Percentiles rank a stretch among this genome's conserved stretches.
phyloP scores from a whole-genome alignment of 164 flowering plant genomes.

The Paratinospora sagittata region DNA sequence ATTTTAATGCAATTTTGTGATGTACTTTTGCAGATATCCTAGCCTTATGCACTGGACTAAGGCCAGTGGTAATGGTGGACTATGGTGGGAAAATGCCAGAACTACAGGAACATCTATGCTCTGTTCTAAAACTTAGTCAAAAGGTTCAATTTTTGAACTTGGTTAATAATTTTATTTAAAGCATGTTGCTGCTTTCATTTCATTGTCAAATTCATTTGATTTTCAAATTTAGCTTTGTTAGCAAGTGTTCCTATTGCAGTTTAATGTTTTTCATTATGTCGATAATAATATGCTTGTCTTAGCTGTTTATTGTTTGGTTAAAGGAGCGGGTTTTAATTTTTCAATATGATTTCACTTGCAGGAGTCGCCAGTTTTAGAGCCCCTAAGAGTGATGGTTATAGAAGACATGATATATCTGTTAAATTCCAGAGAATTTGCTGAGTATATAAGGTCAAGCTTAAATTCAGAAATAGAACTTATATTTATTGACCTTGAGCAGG shows the following conservation, averaged over 20 bases:
- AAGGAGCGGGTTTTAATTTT: background rate
- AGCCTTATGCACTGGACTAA: conserved; percentile 70
- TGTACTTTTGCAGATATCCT: conserved; percentile 55
- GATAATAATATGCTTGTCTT: background rate
- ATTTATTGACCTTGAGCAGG: conserved; percentile 77
- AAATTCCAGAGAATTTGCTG: conserved; percentile 54
- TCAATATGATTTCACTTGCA: conserved; percentile 24
- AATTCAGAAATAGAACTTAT: conserved; percentile 29
- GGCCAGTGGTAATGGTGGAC: conserved; percentile 91
- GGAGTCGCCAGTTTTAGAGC: conserved; percentile 59
- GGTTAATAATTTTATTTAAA: too few relatives aligned
- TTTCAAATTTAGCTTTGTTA: background rate
- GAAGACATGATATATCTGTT: conserved; percentile 88
- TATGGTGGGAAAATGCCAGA: conserved; percentile 98
- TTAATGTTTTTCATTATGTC: background rate
- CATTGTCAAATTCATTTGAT: too few relatives aligned
- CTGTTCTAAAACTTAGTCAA: conserved; percentile 41
- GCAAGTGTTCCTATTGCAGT: background rate
- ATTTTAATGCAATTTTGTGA: background rate
- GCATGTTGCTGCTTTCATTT: too few relatives aligned
- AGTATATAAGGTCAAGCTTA: conserved; percentile 50
- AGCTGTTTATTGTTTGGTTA: background rate
- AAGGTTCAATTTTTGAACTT: conserved; percentile 36
- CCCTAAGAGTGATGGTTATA: conserved; percentile 67
- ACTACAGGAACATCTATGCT: conserved; percentile 53